Percentiles rank a stretch among this genome's conserved stretches.
These are phyloP conservation scores for Tetrapyrgos nigripes DNA, from an alignment of 1,284 basidiomycete species.

Conservation along the genomic window DNA sequence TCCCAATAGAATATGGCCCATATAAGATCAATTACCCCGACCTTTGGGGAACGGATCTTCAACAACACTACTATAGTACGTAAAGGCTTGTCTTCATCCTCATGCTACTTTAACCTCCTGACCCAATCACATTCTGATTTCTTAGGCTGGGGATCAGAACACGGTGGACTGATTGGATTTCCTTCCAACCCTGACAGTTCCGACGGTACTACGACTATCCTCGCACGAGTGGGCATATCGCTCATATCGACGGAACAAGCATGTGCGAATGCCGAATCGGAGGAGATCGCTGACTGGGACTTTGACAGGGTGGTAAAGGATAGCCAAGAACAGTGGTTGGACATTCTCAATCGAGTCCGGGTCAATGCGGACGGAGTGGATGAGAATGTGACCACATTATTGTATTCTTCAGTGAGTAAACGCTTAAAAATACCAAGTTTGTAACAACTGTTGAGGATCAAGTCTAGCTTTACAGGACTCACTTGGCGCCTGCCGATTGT, in stretches of 20 bases:
- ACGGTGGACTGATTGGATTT: conserved; percentile 62
- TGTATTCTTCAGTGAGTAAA: conserved; percentile 61
- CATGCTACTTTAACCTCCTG: not conserved
- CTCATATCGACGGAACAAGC: conserved; percentile 65
- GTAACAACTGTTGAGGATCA: not conserved
- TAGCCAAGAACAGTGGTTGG: conserved; percentile 58
- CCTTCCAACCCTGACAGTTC: conserved; percentile 37
- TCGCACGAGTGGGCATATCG: conserved; percentile 65
- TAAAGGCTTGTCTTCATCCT: not conserved
- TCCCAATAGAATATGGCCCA: conserved; percentile 58
- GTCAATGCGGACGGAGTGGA: conserved; percentile 56
- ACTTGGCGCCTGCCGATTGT: conserved; percentile 73
- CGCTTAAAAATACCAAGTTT: not conserved
- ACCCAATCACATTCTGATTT: not conserved
- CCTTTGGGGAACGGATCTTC: conserved; percentile 48
- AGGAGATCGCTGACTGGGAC: conserved; percentile 64
- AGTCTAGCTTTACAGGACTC: conserved; percentile 62
- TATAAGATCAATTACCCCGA: conserved; percentile 61
- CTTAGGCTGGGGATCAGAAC: conserved; percentile 42
- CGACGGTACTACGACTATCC: conserved; percentile 44
- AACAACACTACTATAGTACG: conserved; percentile 56
- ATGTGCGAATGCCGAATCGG: conserved; percentile 61
- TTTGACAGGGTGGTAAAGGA: conserved; percentile 53
- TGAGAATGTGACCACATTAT: conserved; percentile 53
- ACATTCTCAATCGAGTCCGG: conserved; percentile 57